phyloP scores from a whole-genome alignment of 2,329 filamentous ascomycete genomes.

The Thermoascus crustaceus region DNA sequence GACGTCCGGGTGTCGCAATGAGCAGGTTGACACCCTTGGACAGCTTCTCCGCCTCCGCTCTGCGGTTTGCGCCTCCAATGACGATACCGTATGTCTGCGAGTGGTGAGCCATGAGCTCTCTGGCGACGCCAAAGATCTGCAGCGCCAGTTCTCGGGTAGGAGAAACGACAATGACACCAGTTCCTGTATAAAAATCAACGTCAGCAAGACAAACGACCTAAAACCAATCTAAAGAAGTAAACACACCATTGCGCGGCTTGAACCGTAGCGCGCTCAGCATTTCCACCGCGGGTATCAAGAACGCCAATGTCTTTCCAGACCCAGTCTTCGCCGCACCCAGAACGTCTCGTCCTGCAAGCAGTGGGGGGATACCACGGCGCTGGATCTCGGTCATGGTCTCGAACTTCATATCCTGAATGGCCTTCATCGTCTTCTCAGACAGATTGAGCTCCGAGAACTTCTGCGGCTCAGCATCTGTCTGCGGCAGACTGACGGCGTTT shows the following conservation, averaged over 20 bases:
- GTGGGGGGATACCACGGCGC: conserved; percentile 72
- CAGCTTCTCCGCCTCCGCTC: conserved; percentile 89
- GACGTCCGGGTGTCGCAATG: conserved; percentile 84
- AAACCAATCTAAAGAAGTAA: not conserved
- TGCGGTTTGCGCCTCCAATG: conserved; percentile 86
- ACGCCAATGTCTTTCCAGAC: conserved; percentile 90
- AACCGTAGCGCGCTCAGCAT: conserved; percentile 85
- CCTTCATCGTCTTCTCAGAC: conserved; percentile 79
- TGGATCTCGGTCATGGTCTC: conserved; percentile 95
- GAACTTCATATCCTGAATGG: conserved; percentile 86
- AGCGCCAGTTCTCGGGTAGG: conserved; percentile 89
- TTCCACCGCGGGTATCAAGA: conserved; percentile 88
- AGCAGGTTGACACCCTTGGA: conserved; percentile 89
- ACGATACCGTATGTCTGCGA: conserved; percentile 94
- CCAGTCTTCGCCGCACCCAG: conserved; percentile 94
- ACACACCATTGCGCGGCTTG: conserved; percentile 75
- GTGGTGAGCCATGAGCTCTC: conserved; percentile 87
- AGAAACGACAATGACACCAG: conserved; percentile 84
- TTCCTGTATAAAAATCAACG: conserved; percentile 38
- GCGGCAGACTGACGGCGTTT: too few species aligned
- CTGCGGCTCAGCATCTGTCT: conserved; percentile 54
- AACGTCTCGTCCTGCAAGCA: conserved; percentile 83
- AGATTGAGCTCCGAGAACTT: conserved; percentile 76
- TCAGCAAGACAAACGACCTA: conserved; percentile 1
- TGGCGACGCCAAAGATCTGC: conserved; percentile 91